Evolutionary conservation across 805 yeast genomes (phyloP).

Genomic region (Priceomyces fermenticarens): DNA sequence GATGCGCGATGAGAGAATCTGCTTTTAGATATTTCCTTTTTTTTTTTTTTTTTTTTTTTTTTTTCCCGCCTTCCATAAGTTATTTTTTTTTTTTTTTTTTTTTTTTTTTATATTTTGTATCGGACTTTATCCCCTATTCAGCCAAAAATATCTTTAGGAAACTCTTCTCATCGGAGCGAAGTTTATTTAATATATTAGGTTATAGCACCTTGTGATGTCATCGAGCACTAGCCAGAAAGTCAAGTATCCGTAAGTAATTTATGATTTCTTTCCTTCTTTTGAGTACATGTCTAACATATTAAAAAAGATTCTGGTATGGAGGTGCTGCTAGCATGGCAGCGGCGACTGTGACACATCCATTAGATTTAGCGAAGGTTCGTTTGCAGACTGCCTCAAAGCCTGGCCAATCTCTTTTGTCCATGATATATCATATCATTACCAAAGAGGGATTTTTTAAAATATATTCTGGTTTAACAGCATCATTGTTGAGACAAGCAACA

Average conservation of each 20-base stretch:
- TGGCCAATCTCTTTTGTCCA: slow-evolving; percentile 59
- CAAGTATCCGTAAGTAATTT: slow-evolving; percentile 8
- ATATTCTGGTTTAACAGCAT: slow-evolving; percentile 82
- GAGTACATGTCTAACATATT: slow-evolving; percentile 2
- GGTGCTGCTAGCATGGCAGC: slow-evolving; percentile 71
- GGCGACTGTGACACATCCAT: slow-evolving; percentile 71
- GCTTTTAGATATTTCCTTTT: too few relatives aligned
- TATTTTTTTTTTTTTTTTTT: neutral
- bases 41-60: too few relatives aligned
- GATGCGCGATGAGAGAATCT: too few relatives aligned
- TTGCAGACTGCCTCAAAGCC: slow-evolving; percentile 73
- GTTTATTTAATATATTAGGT: neutral
- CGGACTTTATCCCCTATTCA: neutral
- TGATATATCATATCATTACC: slow-evolving; percentile 58
- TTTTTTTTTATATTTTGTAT: neutral
- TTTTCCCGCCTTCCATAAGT: too few relatives aligned
- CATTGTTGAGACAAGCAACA: slow-evolving; percentile 80
- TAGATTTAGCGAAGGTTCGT: slow-evolving; percentile 84
- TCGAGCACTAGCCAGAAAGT: slow-evolving; percentile 1
- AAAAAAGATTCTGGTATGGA: slow-evolving; percentile 56
- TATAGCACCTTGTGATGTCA: too few relatives aligned
- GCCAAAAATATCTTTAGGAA: neutral
- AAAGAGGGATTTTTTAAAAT: slow-evolving; percentile 66
- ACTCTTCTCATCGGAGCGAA: neutral
- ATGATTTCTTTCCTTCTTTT: neutral